A percentile compares a stretch with the other conserved stretches of the same genome.
These are phyloP conservation scores for Microdochium bolleyi DNA, from an alignment of 2,329 filamentous ascomycete genomes.

Conservation along the genomic window DNA sequence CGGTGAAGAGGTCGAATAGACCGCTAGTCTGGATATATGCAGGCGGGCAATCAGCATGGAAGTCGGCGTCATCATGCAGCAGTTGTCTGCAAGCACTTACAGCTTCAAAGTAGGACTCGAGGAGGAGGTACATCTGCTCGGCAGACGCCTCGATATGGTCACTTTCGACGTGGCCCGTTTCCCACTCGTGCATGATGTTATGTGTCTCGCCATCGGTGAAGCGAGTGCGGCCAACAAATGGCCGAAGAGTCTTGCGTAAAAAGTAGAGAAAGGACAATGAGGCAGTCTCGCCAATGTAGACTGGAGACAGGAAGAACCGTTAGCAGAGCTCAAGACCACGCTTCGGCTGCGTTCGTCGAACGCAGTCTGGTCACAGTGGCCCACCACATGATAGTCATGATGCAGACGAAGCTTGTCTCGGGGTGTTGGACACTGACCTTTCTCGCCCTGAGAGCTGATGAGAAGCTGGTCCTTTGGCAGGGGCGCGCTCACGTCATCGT, in stretches of 20 bases:
- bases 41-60: neutral
- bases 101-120: neutral
- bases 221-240: conserved; percentile 43
- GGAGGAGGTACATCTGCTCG: neutral
- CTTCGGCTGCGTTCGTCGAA: neutral
- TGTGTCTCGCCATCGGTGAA: conserved; percentile 42
- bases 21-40: neutral
- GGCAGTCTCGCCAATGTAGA: conserved; percentile 41
- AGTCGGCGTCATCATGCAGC: neutral
- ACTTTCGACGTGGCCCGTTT: conserved; percentile 11
- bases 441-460: conserved; percentile 42
- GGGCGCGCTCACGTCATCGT: conserved; percentile 6
- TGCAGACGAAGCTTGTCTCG: no score
- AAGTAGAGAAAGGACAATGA: conserved; percentile 49
- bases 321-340: neutral
- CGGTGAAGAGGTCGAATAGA: neutral
- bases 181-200: conserved; percentile 42
- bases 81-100: neutral
- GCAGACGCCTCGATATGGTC: neutral
- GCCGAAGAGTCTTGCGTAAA: conserved; percentile 35
- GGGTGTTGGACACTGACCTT: conserved; percentile 24
- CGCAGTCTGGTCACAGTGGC: neutral
- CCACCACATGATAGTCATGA: no score
- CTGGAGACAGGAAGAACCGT: conserved; percentile 13
- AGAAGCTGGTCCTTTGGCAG: conserved; percentile 30